phyloP scores from a whole-genome alignment of 805 yeast genomes.

The Zygotorulaspora danielsina region DNA sequence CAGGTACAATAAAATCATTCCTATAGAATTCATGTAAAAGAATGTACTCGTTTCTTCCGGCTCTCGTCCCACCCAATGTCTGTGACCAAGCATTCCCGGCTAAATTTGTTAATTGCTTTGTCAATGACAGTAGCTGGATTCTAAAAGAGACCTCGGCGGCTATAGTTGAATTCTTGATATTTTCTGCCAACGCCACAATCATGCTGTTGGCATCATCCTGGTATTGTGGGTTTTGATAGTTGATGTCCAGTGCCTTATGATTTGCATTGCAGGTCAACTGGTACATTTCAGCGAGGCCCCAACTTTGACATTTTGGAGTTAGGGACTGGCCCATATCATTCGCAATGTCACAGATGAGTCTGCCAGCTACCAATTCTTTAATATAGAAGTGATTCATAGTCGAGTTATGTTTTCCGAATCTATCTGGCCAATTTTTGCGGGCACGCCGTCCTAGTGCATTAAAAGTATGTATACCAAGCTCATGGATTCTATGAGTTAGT shows the following conservation, averaged over 20 bases:
- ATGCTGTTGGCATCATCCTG: slow-evolving; percentile 64
- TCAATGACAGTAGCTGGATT: slow-evolving; percentile 79
- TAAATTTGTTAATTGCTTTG: slow-evolving; percentile 84
- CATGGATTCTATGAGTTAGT: slow-evolving; percentile 74
- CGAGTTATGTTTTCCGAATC: slow-evolving; percentile 52
- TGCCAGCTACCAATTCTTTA: slow-evolving; percentile 73
- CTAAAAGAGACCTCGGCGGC: slow-evolving; percentile 76
- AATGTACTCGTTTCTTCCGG: slow-evolving; percentile 92
- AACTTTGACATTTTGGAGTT: slow-evolving; percentile 86
- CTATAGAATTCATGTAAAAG: slow-evolving; percentile 84
- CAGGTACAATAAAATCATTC: slow-evolving; percentile 82
- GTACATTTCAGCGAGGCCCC: slow-evolving; percentile 92
- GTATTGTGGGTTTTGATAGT: slow-evolving; percentile 61
- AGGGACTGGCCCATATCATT: slow-evolving; percentile 93
- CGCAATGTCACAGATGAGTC: slow-evolving; percentile 86
- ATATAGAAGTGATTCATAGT: slow-evolving; percentile 52
- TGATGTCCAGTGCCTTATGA: slow-evolving; percentile 63
- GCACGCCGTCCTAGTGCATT: slow-evolving; percentile 78
- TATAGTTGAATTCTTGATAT: slow-evolving; percentile 59
- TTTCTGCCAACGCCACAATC: slow-evolving; percentile 66
- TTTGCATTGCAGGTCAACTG: slow-evolving; percentile 67
- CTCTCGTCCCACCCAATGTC: slow-evolving; percentile 90
- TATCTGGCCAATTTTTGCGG: slow-evolving; percentile 73
- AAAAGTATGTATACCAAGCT: slow-evolving; percentile 69
- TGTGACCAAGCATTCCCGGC: slow-evolving; percentile 98